Percentiles rank a stretch among this genome's conserved stretches.
Evolutionary conservation across 148 eudicot genomes (phyloP).

Genomic region (Chenopodium album): DNA sequence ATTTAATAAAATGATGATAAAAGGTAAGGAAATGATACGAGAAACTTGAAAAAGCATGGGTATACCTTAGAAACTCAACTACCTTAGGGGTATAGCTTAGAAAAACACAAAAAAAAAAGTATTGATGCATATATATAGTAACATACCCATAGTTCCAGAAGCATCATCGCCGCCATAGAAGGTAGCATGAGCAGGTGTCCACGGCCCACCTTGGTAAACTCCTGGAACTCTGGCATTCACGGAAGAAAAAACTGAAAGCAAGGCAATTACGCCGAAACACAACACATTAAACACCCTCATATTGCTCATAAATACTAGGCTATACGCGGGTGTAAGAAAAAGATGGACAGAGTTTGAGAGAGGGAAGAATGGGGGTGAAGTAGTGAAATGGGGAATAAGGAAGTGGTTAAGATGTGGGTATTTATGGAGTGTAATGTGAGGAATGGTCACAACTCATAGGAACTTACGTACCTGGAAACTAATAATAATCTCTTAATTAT

Average conservation of each 20-base stretch:
- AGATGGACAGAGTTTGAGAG: not conserved
- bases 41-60: too few relatives aligned
- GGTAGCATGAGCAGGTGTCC: conserved; percentile 83
- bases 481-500: not conserved
- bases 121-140: too few relatives aligned
- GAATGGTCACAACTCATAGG: not conserved
- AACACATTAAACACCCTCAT: conserved; percentile 8
- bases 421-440: conserved; percentile 27
- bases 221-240: conserved; percentile 60
- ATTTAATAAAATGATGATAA: too few relatives aligned
- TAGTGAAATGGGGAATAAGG: not conserved
- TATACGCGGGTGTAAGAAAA: not conserved
- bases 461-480: not conserved
- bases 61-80: too few relatives aligned
- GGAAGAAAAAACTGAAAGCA: conserved; percentile 25
- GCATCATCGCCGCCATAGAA: conserved; percentile 84
- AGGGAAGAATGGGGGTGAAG: not conserved
- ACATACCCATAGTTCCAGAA: conserved; percentile 88
- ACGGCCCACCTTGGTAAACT: conserved; percentile 52
- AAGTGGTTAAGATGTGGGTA: conserved; percentile 14
- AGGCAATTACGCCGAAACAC: conserved; percentile 10
- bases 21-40: too few relatives aligned
- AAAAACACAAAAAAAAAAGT: too few relatives aligned
- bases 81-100: too few relatives aligned
- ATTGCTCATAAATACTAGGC: not conserved